Evolutionary conservation across 192 early-diverging fungal genomes (phyloP).

Genomic region (Pilobolus umbonatus): DNA sequence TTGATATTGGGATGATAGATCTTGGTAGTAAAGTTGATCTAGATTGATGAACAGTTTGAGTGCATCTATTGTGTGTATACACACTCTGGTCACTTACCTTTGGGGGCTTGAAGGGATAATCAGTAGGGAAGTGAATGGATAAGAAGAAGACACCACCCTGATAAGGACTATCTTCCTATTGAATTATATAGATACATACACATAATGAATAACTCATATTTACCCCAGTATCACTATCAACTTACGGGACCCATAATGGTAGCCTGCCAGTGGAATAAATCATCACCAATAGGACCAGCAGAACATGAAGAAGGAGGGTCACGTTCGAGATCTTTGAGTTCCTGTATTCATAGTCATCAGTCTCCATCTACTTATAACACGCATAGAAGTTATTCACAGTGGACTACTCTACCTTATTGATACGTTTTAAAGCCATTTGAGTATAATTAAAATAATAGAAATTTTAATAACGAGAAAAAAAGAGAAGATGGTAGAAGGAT

Average conservation of each 20-base stretch:
- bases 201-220: background rate
- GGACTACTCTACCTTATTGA: constrained; percentile 99
- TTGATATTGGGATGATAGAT: constrained; percentile 99
- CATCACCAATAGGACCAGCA: constrained; percentile 93
- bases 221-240: constrained; percentile 10
- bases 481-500: constrained; percentile 1
- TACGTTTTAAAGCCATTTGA: constrained; percentile 96
- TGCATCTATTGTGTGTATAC: too few relatives aligned
- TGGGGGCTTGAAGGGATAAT: constrained; percentile 98
- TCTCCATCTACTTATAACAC: too few relatives aligned
- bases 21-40: constrained; percentile 93
- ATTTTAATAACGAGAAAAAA: constrained; percentile 4
- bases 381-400: too few relatives aligned
- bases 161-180: constrained; percentile 87
- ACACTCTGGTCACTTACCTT: constrained; percentile 56
- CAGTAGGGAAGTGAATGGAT: constrained; percentile 96
- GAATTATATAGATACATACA: background rate
- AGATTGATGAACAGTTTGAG: background rate
- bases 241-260: constrained; percentile 97
- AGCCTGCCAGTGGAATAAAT: constrained; percentile 94
- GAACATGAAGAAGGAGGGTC: constrained; percentile 98
- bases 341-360: constrained; percentile 55
- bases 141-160: constrained; percentile 95
- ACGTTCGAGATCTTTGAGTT: constrained; percentile 93
- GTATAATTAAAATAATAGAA: constrained; percentile 10